These are phyloP conservation scores for Exophiala calicioides DNA, from an alignment of 2,329 filamentous ascomycete genomes.

Conservation along the genomic window DNA sequence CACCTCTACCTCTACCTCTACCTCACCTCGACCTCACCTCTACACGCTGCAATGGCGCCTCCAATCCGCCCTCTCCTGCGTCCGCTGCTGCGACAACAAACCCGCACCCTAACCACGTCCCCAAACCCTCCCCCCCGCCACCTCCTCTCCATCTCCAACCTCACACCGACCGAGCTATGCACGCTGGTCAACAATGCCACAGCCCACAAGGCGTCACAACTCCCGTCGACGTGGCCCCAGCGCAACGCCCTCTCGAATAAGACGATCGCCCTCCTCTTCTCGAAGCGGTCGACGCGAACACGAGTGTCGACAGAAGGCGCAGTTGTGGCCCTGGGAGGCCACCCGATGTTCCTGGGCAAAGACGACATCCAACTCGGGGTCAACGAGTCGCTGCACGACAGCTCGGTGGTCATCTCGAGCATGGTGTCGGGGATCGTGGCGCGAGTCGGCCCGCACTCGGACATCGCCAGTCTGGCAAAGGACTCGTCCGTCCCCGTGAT, in stretches of 20 bases:
- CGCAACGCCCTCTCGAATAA: slow-evolving; percentile 69
- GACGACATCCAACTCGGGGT: slow-evolving; percentile 94
- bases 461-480: slow-evolving; percentile 69
- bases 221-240: slow-evolving; percentile 58
- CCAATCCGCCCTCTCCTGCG: slow-evolving; percentile 15
- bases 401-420: slow-evolving; percentile 86
- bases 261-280: slow-evolving; percentile 94
- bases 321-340: slow-evolving; percentile 81
- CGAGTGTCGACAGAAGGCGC: slow-evolving; percentile 92
- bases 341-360: slow-evolving; percentile 94
- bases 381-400: slow-evolving; percentile 95
- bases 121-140: slow-evolving; percentile 73
- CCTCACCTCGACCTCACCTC: too few relatives aligned
- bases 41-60: slow-evolving; percentile 16
- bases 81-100: slow-evolving; percentile 12
- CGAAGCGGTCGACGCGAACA: slow-evolving; percentile 90
- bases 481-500: slow-evolving; percentile 78
- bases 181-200: slow-evolving; percentile 81
- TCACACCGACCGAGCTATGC: slow-evolving; percentile 76
- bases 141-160: slow-evolving; percentile 86
- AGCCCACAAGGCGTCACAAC: slow-evolving; percentile 73
- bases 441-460: slow-evolving; percentile 74
- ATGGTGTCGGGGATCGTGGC: slow-evolving; percentile 85
- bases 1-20: background rate
- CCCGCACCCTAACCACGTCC: slow-evolving; percentile 34